Base-by-base conservation (phyloP, 1,284 basidiomycete species). In the Gyrodon tennesseensis region DNA sequence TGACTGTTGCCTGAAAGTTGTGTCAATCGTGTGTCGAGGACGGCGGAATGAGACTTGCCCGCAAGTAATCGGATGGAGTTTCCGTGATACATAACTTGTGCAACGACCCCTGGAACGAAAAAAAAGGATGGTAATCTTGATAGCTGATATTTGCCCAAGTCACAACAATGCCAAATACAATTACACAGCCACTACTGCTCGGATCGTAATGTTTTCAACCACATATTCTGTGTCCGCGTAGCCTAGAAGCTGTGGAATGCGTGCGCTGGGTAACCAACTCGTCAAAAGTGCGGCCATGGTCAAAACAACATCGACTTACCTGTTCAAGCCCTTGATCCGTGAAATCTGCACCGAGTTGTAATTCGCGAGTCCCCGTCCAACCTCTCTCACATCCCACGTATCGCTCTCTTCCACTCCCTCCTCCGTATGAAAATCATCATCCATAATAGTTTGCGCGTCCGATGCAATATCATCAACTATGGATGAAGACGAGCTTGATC, bases 181-280 rank as follows among this genome's bases (percentile, higher is more conserved):
- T 59, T 51, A 73, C 75, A 77, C 65, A 65, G 74, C 75, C 73
- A 76, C 73, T 61, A 81, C 70, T 29, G 29, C 51, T 51, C 87
- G 82, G 65, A 92, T 88, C 5, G 90, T 92, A 70, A 96, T 89
- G 71, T 93, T 92, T 73, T 98, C 96, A 7, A 97, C 96, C 44
- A 98, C 93, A 79, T 98, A 94, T 74, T 98, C 95, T 43, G 93
- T 93, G 75, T 98, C 96, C 25, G 92, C 92, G 77, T 98, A 98
- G 1, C 94, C 96, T 48, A 99, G 79, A 15, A 94, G 75, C 67
- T 89, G 86, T 21, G 89, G 81, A 52, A 98, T 90, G 65, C 92
- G 85, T 0, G 93, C 89, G 71, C 96, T 96, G 73, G 9, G 41
- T 21, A 39, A 56, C 63, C 6, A 29, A 48, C 5, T 54, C 52